A percentile compares a stretch with the other conserved stretches of the same genome.
Evolutionary conservation across 208 protist genomes (phyloP).

Genomic region (Naegleria gruberi): DNA sequence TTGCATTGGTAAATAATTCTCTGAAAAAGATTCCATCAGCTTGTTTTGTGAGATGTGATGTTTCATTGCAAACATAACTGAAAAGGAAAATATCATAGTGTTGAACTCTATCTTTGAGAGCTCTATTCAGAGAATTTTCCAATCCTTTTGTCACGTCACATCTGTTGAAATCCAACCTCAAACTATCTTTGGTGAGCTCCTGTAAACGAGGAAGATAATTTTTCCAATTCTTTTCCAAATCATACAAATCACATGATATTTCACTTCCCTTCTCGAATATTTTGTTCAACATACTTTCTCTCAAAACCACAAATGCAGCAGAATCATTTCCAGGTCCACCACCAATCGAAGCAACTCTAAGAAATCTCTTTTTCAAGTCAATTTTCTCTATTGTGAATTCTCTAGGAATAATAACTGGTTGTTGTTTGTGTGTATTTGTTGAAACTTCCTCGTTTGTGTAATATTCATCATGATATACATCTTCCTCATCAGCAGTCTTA

Average conservation of each 20-base stretch:
- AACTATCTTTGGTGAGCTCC: neutral
- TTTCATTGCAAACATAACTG: conserved; percentile 13
- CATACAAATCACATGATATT: neutral
- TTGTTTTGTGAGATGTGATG: neutral
- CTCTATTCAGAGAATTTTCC: neutral
- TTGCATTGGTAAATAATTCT: neutral
- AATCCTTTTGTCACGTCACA: neutral
- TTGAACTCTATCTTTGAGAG: neutral
- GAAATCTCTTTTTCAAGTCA: neutral
- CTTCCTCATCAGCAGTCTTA: too few species aligned
- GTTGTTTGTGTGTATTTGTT: neutral
- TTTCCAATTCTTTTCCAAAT: neutral
- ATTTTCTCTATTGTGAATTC: neutral
- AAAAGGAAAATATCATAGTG: neutral
- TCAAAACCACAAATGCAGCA: neutral
- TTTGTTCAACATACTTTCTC: neutral
- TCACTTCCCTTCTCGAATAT: neutral
- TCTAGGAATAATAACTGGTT: neutral
- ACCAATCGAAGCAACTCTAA: neutral
- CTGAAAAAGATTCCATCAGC: neutral
- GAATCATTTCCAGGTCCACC: neutral
- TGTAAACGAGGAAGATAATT: neutral
- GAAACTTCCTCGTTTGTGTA: neutral
- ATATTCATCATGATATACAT: too few species aligned
- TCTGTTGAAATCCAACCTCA: neutral